Base-by-base conservation (phyloP, 768 basidiomycete genomes). In the Suillus fuscotomentosus region DNA sequence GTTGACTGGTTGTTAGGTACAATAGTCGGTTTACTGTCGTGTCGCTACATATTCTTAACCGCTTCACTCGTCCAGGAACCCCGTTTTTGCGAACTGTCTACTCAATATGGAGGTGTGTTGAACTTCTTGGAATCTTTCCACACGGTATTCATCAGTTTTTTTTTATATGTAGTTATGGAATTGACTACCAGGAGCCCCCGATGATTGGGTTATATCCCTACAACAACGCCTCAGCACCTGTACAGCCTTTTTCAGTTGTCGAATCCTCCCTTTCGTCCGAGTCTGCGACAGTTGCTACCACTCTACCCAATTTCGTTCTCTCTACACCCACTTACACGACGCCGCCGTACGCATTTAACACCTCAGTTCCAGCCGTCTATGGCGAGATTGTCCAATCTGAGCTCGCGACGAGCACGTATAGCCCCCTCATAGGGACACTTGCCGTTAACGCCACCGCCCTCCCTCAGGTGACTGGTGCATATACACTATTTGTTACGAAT, bases 1-100 rank as follows among this genome's bases (percentile, higher is more conserved):
- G 82, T 94, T 60, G 92, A 94, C 70, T 94, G 92, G 92, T 90
- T 92, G 73, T 80, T 94, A 57, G 91, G 90, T 88, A 67, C 34
- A 75, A 7, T 20, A 13, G 4, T 11, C 17, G 38, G 1, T 3
- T 53, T 15, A 42, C 13, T 20, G 27, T 10, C 13, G 5, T 10
- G 9, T 5, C 24, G 39, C 24, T 13, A 15, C 24, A 20, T 54
- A 54, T 20, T 22, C 6, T n/a, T 48, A 24, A 42, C 14, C 5
- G 10, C 1, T 51, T 61, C 27, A 53, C 36, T 47, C 48, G 56
- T 66, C 5, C 62, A 88, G 89, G 89, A 24, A 73, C 83, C 1
- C 81, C 88, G 0, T 93, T 93, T 72, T 70, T 94, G 62, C 82
- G 87, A 41, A 90, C 89, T 3, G 90, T 93, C 0, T 94, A 93